These are phyloP conservation scores for Talaromyces trachyspermus DNA, from an alignment of 495 filamentous ascomycete species.

Conservation along the genomic window DNA sequence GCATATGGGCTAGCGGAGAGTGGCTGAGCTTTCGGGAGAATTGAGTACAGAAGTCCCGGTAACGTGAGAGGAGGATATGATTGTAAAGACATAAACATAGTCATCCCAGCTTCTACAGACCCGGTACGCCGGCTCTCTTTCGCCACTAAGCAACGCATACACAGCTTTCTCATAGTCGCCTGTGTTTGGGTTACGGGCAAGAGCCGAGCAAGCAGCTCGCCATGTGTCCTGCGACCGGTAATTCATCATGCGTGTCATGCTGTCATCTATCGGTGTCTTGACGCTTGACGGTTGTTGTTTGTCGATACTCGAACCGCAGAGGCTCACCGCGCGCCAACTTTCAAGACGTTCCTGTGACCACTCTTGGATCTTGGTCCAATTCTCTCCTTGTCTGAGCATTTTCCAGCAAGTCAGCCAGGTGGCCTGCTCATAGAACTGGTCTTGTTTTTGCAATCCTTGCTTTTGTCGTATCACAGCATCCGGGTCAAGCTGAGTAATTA, in stretches of 20 bases:
- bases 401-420: slow-evolving; percentile 88
- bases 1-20: slow-evolving; percentile 24
- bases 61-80: slow-evolving; percentile 55
- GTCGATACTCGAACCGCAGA: slow-evolving; percentile 38
- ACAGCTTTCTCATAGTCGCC: slow-evolving; percentile 81
- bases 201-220: slow-evolving; percentile 73
- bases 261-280: slow-evolving; percentile 33
- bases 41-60: slow-evolving; percentile 38
- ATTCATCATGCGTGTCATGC: slow-evolving; percentile 41
- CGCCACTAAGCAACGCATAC: slow-evolving; percentile 79
- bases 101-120: slow-evolving; percentile 83
- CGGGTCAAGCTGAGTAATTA: slow-evolving; percentile 90
- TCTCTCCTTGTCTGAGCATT: slow-evolving; percentile 71
- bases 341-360: slow-evolving; percentile 76
- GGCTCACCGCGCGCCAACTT: slow-evolving; percentile 67
- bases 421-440: slow-evolving; percentile 76
- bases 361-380: slow-evolving; percentile 63
- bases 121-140: slow-evolving; percentile 64
- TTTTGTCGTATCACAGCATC: slow-evolving; percentile 78
- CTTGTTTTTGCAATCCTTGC: slow-evolving; percentile 63
- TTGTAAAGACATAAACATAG: slow-evolving; percentile 88
- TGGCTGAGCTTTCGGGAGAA: slow-evolving; percentile 36
- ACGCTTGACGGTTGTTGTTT: slow-evolving; percentile 15
- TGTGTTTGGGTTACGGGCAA: slow-evolving; percentile 58
- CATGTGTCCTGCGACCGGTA: slow-evolving; percentile 51